Base-by-base conservation (phyloP, 331 rosid species). In the Erythrophleum ivorense region DNA sequence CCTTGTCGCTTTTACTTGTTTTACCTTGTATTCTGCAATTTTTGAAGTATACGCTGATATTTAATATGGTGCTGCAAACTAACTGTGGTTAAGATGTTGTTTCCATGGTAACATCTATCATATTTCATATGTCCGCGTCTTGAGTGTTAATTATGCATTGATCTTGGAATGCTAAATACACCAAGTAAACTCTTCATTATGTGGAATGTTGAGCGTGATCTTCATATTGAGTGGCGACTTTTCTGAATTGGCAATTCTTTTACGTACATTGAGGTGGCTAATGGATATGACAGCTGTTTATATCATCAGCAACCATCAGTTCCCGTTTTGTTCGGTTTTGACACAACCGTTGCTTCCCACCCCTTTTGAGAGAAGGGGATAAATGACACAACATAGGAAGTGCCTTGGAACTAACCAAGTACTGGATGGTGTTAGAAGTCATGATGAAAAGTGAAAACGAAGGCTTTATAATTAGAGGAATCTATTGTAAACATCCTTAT, bases 391-490 rank as follows among this genome's bases (percentile, higher is more conserved):
- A 13, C 34, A 65, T 52, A 18, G 31, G 52, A 68, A 58, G 52
- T 62, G 65, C 65, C 11, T 46, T 52, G 76, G 79, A 52, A 70
- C 55, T 53, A 52, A 70, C 55, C 43, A 48, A 58, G 19, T 70
- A 10, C 58, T 62, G 36, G n/a, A 62, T 9, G 68, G 6, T 5
- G 2, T 62, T 19, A 57, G 13, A n/a, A 34, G 65, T 59, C 40
- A 38, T 59, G 71, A 76, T 6, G 0, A 55, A 76, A 62, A 60
- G 50, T 18, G 66, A 59, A 29, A 29, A 59, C 15, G 0, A 48
- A 49, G 46, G 74, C 68, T 84, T 67, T 58, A 18, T 71, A 75
- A 49, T 31, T 41, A 68, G 43, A 58, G 58, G 74, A 31, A 60
- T 59, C 57, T 38, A 67, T 66, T 75, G 5, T 62, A 5, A 70